phyloP scores from a whole-genome alignment of 768 basidiomycete genomes.

The Galerina sulciceps region DNA sequence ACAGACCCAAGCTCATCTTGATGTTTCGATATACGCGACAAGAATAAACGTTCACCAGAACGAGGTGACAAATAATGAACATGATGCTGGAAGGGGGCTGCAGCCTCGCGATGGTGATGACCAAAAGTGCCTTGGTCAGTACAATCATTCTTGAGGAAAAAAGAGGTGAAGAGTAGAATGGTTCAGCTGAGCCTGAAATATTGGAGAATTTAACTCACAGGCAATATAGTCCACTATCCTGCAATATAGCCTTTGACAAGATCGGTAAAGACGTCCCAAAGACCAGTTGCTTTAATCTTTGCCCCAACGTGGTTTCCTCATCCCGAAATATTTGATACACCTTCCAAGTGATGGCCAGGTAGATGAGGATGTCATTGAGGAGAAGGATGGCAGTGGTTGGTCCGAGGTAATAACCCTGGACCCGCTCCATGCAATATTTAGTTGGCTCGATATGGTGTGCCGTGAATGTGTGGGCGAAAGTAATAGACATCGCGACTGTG shows the following conservation, averaged over 20 bases:
- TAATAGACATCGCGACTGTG: constrained; percentile 7
- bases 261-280: constrained; percentile 24
- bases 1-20: constrained; percentile 4
- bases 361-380: constrained; percentile 32
- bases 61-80: constrained; percentile 17
- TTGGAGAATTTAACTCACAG: not conserved
- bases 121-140: constrained; percentile 11
- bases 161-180: not conserved
- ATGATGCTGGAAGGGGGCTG: constrained; percentile 2
- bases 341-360: constrained; percentile 34
- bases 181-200: not conserved
- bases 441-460: constrained; percentile 24
- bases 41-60: constrained; percentile 14
- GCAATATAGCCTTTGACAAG: constrained; percentile 23
- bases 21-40: constrained; percentile 14
- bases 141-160: constrained; percentile 9
- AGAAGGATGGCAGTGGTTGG: constrained; percentile 18
- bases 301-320: constrained; percentile 2
- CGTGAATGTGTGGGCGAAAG: constrained; percentile 22
- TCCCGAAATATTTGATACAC: constrained; percentile 21
- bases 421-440: constrained; percentile 22
- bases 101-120: constrained; percentile 2
- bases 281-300: constrained; percentile 5
- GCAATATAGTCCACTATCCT: constrained; percentile 8
- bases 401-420: constrained; percentile 13